These are phyloP conservation scores for Hymenoscyphus fructigenus DNA, from an alignment of 2,329 filamentous ascomycete genomes.

Conservation along the genomic window DNA sequence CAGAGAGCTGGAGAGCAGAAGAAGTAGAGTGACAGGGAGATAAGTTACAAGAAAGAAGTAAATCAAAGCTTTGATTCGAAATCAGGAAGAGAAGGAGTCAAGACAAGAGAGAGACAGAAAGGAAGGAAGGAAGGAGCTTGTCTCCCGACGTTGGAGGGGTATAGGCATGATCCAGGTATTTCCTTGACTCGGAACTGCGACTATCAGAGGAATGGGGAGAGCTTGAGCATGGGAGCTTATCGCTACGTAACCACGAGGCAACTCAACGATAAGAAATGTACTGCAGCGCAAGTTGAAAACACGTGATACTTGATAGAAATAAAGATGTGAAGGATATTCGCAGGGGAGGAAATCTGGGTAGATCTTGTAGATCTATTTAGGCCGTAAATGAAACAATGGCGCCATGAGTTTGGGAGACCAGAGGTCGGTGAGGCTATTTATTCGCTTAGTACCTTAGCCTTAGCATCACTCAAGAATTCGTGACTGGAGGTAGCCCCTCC, in stretches of 20 bases:
- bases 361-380: no score
- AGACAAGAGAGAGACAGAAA: not conserved
- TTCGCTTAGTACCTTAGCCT: no score
- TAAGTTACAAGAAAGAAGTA: not conserved
- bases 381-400: no score
- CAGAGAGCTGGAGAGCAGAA: not conserved
- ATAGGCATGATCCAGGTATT: not conserved
- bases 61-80: not conserved
- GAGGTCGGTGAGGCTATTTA: no score
- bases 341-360: no score
- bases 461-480: no score
- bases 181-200: not conserved
- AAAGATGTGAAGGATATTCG: no score
- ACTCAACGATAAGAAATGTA: not conserved
- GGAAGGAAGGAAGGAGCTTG: not conserved
- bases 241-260: not conserved
- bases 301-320: no score
- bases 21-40: not conserved
- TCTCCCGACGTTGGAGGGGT: not conserved
- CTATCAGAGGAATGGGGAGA: not conserved
- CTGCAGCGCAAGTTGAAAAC: not conserved
- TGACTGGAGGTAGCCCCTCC: no score
- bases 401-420: no score
- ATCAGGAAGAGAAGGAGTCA: not conserved
- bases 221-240: not conserved